Conservation (phyloP, 306 rosid species). For the Prunus davidiana region DNA sequence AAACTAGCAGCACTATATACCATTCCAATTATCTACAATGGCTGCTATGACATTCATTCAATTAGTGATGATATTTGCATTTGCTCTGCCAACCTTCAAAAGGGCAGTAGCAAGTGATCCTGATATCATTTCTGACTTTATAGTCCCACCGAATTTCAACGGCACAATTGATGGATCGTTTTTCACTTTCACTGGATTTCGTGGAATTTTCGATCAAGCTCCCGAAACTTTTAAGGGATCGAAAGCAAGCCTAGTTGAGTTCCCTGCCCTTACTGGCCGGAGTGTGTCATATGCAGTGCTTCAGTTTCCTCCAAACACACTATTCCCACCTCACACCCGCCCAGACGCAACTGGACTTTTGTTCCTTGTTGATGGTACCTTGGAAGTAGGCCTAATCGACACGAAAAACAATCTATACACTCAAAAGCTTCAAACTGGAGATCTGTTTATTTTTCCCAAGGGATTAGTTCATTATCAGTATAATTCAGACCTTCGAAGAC, state of each 20-base stretch:
- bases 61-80: neutral
- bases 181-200: conserved; percentile 21
- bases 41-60: neutral
- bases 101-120: conserved; percentile 10
- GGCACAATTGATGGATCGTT: neutral
- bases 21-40: neutral
- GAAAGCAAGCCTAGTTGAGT: conserved; percentile 14
- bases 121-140: conserved; percentile 11
- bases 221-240: neutral
- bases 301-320: conserved; percentile 9
- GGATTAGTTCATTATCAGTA: conserved; percentile 38
- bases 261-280: conserved; percentile 23
- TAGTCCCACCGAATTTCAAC: conserved; percentile 3
- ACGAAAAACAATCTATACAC: conserved; percentile 18
- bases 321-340: conserved; percentile 34
- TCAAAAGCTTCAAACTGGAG: conserved; percentile 29
- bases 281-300: conserved; percentile 16
- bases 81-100: neutral
- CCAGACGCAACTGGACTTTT: conserved; percentile 31
- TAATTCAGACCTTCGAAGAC: conserved; percentile 3
- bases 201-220: neutral
- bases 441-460: conserved; percentile 35
- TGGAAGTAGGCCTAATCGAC: conserved; percentile 39
- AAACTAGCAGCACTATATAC: neutral
- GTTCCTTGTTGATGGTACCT: conserved; percentile 24